These are phyloP conservation scores for Oenanthe javanica DNA, from an alignment of 140 eudicot species.

Conservation along the genomic window DNA sequence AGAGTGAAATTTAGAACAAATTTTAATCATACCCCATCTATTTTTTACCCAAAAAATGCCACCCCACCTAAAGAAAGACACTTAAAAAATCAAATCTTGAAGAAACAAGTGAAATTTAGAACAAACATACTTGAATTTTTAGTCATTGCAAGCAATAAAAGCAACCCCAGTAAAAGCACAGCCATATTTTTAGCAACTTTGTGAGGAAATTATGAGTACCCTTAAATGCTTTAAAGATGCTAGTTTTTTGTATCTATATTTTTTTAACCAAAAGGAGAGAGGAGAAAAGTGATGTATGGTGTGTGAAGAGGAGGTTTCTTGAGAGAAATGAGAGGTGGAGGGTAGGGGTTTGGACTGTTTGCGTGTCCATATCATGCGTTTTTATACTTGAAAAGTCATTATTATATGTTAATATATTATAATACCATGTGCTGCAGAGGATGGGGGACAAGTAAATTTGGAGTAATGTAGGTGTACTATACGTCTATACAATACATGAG, in stretches of 20 bases:
- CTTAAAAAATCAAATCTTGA: background rate
- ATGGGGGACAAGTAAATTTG: background rate
- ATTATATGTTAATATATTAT: background rate
- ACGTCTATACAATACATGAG: no score
- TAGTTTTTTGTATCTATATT: conserved; percentile 1
- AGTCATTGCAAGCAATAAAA: conserved; percentile 3
- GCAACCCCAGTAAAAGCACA: background rate
- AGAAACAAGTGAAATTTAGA: background rate
- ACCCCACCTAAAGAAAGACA: background rate
- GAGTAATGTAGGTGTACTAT: conserved; percentile 3
- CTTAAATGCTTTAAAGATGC: background rate
- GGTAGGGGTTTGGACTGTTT: conserved; percentile 25
- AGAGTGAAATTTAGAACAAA: no score
- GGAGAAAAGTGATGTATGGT: conserved; percentile 3
- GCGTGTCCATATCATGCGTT: conserved; percentile 8
- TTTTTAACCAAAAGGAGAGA: conserved; percentile 18
- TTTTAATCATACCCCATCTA: no score
- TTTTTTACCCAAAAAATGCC: no score
- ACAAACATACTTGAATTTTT: conserved; percentile 2
- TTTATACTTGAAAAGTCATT: conserved; percentile 4
- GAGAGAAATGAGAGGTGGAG: conserved; percentile 1
- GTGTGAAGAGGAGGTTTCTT: conserved; percentile 12
- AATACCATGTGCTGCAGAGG: background rate
- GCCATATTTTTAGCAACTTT: conserved; percentile 31
- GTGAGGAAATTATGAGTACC: conserved; percentile 18